Evolutionary conservation across 495 filamentous ascomycete genomes (phyloP).

Genomic region (Achaetomiella virescens): DNA sequence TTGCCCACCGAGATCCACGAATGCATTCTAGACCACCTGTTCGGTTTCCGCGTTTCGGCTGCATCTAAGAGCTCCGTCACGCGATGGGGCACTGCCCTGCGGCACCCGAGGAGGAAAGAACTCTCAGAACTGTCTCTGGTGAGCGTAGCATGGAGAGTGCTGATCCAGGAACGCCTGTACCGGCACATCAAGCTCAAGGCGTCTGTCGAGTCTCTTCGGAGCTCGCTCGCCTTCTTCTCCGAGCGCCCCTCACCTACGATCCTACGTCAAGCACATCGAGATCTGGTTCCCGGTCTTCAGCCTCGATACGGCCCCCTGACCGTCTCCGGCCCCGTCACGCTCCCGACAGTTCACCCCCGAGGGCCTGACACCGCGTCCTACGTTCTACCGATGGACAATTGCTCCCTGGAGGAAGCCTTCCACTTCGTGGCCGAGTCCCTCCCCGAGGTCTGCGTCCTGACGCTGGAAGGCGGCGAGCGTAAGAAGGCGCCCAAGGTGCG

Average conservation of each 20-base stretch:
- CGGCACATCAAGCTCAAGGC: slow-evolving; percentile 70
- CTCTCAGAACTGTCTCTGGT: slow-evolving; percentile 61
- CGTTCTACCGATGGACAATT: slow-evolving; percentile 54
- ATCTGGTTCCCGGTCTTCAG: slow-evolving; percentile 70
- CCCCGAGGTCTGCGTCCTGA: slow-evolving; percentile 55
- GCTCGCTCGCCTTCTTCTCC: slow-evolving; percentile 52
- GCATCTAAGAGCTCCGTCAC: slow-evolving; percentile 48
- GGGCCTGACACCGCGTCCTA: slow-evolving; percentile 47
- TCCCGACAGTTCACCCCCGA: slow-evolving; percentile 43
- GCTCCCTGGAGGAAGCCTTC: slow-evolving; percentile 62
- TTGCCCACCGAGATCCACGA: slow-evolving; percentile 68
- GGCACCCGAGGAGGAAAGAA: slow-evolving; percentile 60
- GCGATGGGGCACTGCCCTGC: slow-evolving; percentile 58
- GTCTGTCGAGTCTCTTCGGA: slow-evolving; percentile 50
- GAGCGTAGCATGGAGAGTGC: slow-evolving; percentile 52
- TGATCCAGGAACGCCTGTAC: slow-evolving; percentile 65
- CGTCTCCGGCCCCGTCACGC: slow-evolving; percentile 35
- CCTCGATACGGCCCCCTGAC: slow-evolving; percentile 39
- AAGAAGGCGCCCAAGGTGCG: slow-evolving; percentile 61
- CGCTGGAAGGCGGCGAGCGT: slow-evolving; percentile 69
- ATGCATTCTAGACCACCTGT: slow-evolving; percentile 61
- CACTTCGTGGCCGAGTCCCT: slow-evolving; percentile 51
- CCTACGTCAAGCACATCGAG: slow-evolving; percentile 64
- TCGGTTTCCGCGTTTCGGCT: slow-evolving; percentile 56
- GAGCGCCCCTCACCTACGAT: slow-evolving; percentile 50